A percentile compares a stretch with the other conserved stretches of the same genome.
Evolutionary conservation across 2,329 filamentous ascomycete genomes (phyloP).

Genomic region (Venturia pyrina): DNA sequence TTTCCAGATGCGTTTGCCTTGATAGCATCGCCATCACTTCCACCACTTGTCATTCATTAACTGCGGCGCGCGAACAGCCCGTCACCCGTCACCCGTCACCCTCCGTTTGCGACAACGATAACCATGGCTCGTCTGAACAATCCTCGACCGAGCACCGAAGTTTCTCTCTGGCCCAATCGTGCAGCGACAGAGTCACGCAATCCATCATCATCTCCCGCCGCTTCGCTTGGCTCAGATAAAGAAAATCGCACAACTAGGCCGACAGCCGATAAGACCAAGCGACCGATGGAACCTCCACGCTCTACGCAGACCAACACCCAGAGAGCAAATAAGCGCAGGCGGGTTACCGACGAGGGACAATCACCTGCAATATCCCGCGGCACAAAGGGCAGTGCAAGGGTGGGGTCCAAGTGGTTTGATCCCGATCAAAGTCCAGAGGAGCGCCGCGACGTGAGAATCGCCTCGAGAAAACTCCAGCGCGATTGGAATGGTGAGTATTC

Average conservation of each 20-base stretch:
- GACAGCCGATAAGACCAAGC: slow-evolving; percentile 24
- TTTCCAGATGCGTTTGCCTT: background rate
- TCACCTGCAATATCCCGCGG: background rate
- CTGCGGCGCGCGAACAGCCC: background rate
- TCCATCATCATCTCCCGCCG: slow-evolving; percentile 18
- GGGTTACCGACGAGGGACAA: slow-evolving; percentile 16
- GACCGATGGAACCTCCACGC: slow-evolving; percentile 28
- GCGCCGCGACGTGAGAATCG: slow-evolving; percentile 59
- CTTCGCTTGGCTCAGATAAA: slow-evolving; percentile 31
- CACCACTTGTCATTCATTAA: background rate
- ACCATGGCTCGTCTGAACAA: slow-evolving; percentile 11
- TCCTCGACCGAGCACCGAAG: slow-evolving; percentile 19
- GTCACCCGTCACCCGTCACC: no score
- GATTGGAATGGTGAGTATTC: slow-evolving; percentile 45
- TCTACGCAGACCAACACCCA: background rate
- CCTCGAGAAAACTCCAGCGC: slow-evolving; percentile 56
- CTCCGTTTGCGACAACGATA: background rate
- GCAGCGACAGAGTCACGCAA: background rate
- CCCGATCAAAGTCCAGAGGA: slow-evolving; percentile 71
- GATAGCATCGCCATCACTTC: background rate
- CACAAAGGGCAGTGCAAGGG: slow-evolving; percentile 17
- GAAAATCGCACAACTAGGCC: slow-evolving; percentile 29
- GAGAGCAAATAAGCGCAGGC: slow-evolving; percentile 31
- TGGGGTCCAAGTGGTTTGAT: slow-evolving; percentile 50
- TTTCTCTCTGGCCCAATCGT: slow-evolving; percentile 29